Evolutionary conservation across 2,329 filamentous ascomycete species (phyloP).

Genomic region (Chaetomiaceae sp.): DNA sequence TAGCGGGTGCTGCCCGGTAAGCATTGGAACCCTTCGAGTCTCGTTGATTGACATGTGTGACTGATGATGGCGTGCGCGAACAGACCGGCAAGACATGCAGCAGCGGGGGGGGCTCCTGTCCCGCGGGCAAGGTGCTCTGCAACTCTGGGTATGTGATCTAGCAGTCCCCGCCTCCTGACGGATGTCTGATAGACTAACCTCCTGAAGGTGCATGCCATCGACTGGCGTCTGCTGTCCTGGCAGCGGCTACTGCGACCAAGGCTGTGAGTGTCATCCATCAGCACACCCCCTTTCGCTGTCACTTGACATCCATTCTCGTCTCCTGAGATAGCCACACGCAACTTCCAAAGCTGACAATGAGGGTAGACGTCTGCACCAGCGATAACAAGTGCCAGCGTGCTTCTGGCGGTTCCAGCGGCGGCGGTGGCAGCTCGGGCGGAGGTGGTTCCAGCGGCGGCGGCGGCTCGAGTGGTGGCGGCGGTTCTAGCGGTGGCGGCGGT

Average conservation of each 20-base stretch:
- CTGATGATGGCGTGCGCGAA: background rate
- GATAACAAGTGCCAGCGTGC: background rate
- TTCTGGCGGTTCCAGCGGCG: slow-evolving; percentile 17
- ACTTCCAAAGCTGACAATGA: background rate
- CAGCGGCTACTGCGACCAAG: slow-evolving; percentile 28
- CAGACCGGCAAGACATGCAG: slow-evolving; percentile 28
- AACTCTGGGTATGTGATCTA: slow-evolving; percentile 13
- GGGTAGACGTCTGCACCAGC: background rate
- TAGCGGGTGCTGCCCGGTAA: slow-evolving; percentile 4
- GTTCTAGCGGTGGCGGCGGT: slow-evolving; percentile 12
- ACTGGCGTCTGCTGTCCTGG: slow-evolving; percentile 28
- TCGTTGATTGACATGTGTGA: background rate
- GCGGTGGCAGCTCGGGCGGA: slow-evolving; percentile 14
- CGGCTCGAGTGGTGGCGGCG: slow-evolving; percentile 8
- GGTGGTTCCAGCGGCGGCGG: slow-evolving; percentile 17
- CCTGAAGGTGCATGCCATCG: slow-evolving; percentile 27
- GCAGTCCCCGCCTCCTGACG: background rate
- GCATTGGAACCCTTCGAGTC: background rate
- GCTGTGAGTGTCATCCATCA: slow-evolving; percentile 21
- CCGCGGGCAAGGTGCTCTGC: slow-evolving; percentile 24
- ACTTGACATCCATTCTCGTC: background rate
- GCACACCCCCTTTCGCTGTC: background rate
- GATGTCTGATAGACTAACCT: background rate
- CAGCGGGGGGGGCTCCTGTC: slow-evolving; percentile 19
- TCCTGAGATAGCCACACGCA: background rate